Base-by-base conservation (phyloP, 2,329 filamentous ascomycete species). In the Phialophora macrospora region DNA sequence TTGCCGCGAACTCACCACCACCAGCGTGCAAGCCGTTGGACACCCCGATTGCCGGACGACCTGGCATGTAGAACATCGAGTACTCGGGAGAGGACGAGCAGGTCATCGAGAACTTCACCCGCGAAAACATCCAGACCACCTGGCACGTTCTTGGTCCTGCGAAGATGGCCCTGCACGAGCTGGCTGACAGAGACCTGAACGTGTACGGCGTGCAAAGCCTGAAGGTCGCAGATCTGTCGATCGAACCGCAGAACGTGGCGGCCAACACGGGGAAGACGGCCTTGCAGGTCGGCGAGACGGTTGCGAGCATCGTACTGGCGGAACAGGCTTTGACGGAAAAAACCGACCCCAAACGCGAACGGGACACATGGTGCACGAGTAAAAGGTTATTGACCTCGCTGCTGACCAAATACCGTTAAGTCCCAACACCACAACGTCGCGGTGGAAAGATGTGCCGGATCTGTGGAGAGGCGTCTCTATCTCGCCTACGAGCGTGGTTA, bases 61-160 rank as follows among this genome's bases (percentile, higher is more conserved):
- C 74, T 20, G 68, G 59, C 22, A 71, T 76, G 22, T 63, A 69
- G 41, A 77, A 83, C 62, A 79, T 87, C 49, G 74, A 78, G 64
- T 86, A 86, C 67, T 77, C 78, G 4, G 70, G 74, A 2, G 81
- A 83, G 17, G 84, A 84, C 48, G 78, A 85, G 61, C 75, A 77
- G 22, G 78, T 78, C 0, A 80, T 86, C 38, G 79, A 82, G 48
- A 12, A 52, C 38, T 51, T 51, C n/a, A 28, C 63, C 38, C 68
- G 62, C 12, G 22, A 66, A 49, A 60, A 60, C 44, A 17, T 68
- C 3, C 20, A 20, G 12, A 66, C 66, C n/a, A 64, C 63, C 7
- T 68, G 63, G 63, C 66, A 68, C 55, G 56, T 52, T 17, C 24
- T 67, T n/a, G 66, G 60, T 1, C 82, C 80, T 48, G 44, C 44